phyloP scores from a whole-genome alignment of 2,329 filamentous ascomycete species.

The Ceratocystis colombiana region DNA sequence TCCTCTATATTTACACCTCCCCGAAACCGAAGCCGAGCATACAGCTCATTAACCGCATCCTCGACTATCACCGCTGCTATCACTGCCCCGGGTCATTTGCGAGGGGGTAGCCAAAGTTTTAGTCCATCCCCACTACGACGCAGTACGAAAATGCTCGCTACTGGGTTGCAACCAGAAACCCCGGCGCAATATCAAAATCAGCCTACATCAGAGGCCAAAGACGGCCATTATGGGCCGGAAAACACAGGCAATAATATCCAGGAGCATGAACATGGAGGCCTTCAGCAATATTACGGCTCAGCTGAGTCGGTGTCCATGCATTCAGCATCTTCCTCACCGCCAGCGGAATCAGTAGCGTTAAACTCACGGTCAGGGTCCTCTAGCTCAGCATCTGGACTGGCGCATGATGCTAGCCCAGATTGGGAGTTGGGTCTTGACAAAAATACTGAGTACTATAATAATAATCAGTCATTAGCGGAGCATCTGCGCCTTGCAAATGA shows the following conservation, averaged over 20 bases:
- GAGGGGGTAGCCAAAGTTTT: slow-evolving; percentile 21
- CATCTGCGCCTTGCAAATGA: slow-evolving; percentile 18
- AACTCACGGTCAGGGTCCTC: slow-evolving; percentile 5
- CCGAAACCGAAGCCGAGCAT: slow-evolving; percentile 17
- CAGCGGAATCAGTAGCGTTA: not conserved
- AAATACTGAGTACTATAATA: not conserved
- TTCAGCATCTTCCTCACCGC: slow-evolving; percentile 2
- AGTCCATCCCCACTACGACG: slow-evolving; percentile 22
- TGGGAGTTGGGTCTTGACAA: not conserved
- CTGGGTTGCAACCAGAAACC: not conserved
- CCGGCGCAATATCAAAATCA: not conserved
- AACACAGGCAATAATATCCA: not conserved
- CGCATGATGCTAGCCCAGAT: not conserved
- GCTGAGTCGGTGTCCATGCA: slow-evolving; percentile 1
- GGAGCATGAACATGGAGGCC: not conserved
- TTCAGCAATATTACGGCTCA: not conserved
- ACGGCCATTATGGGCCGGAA: not conserved
- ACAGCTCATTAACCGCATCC: slow-evolving; percentile 19
- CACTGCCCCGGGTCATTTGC: slow-evolving; percentile 17
- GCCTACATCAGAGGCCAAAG: not conserved
- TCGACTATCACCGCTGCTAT: slow-evolving; percentile 14
- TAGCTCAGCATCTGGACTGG: slow-evolving; percentile 1
- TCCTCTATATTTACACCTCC: slow-evolving; percentile 22
- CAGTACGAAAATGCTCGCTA: slow-evolving; percentile 17
- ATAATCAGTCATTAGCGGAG: slow-evolving; percentile 3